Conservation (phyloP, 2,329 filamentous ascomycete species). For the Penicillium vulpinum region DNA sequence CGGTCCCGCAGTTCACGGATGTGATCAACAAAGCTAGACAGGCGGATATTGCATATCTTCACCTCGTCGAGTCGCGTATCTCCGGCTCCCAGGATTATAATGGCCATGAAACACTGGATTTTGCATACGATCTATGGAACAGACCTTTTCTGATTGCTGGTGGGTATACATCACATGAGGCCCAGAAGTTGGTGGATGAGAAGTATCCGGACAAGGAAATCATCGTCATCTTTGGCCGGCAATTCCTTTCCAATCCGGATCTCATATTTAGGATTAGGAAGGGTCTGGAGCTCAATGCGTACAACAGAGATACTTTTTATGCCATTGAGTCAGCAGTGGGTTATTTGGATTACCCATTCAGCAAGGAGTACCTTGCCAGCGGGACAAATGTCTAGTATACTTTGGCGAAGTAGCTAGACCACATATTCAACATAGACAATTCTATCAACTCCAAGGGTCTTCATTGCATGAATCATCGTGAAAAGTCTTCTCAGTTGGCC, state of each 20-base stretch:
- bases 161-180: slow-evolving; percentile 42
- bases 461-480: neutral
- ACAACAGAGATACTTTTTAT: slow-evolving; percentile 24
- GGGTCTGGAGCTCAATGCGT: slow-evolving; percentile 17
- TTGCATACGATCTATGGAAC: slow-evolving; percentile 46
- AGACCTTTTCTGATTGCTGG: slow-evolving; percentile 52
- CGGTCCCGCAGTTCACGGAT: slow-evolving; percentile 62
- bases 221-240: slow-evolving; percentile 37
- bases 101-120: slow-evolving; percentile 35
- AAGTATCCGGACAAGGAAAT: slow-evolving; percentile 25
- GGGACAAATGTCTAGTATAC: neutral
- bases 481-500: no score
- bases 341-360: slow-evolving; percentile 30
- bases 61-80: slow-evolving; percentile 58
- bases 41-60: slow-evolving; percentile 59
- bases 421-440: neutral
- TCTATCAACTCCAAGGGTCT: neutral
- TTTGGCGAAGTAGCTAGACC: neutral
- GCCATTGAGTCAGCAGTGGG: slow-evolving; percentile 5
- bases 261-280: slow-evolving; percentile 22
- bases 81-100: neutral
- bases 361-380: neutral
- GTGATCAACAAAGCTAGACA: slow-evolving; percentile 52
- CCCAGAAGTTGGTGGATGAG: slow-evolving; percentile 35
- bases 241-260: slow-evolving; percentile 30